Percentiles rank a stretch among this genome's conserved stretches.
phyloP scores from a whole-genome alignment of 2,329 filamentous ascomycete genomes.

The Apiospora kogelbergensis region DNA sequence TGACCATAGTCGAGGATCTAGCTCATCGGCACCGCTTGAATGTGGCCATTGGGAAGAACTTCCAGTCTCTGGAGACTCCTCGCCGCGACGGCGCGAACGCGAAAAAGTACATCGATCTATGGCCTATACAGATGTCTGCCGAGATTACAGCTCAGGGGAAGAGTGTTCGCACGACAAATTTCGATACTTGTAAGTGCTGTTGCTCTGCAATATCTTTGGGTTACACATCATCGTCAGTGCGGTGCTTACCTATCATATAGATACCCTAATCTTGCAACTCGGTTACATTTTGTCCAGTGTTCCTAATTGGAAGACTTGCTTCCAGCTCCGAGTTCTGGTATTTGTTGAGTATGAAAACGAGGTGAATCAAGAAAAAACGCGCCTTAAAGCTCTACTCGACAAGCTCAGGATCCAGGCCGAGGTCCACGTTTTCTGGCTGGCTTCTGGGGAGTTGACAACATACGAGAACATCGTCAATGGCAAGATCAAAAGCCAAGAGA shows the following conservation, averaged over 20 bases:
- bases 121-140: slow-evolving; percentile 93
- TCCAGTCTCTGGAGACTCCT: slow-evolving; percentile 74
- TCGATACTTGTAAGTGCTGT: slow-evolving; percentile 72
- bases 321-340: slow-evolving; percentile 73
- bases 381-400: slow-evolving; percentile 72
- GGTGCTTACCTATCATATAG: slow-evolving; percentile 33
- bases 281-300: slow-evolving; percentile 84
- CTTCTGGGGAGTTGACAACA: slow-evolving; percentile 67
- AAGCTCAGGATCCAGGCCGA: slow-evolving; percentile 81
- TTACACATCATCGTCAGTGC: background rate
- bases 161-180: slow-evolving; percentile 79
- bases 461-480: slow-evolving; percentile 83
- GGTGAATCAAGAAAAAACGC: slow-evolving; percentile 72
- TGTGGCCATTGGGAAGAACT: slow-evolving; percentile 81
- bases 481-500: slow-evolving; percentile 51
- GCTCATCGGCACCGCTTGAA: slow-evolving; percentile 78
- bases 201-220: background rate
- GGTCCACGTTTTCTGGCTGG: slow-evolving; percentile 79
- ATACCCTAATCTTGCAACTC: slow-evolving; percentile 79
- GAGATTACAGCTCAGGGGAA: slow-evolving; percentile 69
- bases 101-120: slow-evolving; percentile 83
- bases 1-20: slow-evolving; percentile 81
- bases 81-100: slow-evolving; percentile 53
- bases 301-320: slow-evolving; percentile 71
- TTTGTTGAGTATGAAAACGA: slow-evolving; percentile 90